Evolutionary conservation across 371 early-diverging fungal species (phyloP).

Genomic region (Lichtheimia ramosa): DNA sequence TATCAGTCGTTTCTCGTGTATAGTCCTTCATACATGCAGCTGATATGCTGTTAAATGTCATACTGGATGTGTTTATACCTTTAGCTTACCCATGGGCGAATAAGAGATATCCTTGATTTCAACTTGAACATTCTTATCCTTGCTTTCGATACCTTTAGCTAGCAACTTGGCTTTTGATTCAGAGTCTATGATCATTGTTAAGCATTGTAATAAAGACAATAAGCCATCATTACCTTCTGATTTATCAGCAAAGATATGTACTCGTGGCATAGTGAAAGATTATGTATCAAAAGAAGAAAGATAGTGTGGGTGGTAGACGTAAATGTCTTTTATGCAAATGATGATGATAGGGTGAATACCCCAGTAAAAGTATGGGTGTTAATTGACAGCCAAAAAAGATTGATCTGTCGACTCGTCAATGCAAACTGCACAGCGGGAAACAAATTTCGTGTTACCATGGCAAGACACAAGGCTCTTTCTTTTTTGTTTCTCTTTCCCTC

Average conservation of each 20-base stretch:
- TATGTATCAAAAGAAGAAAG: not conserved
- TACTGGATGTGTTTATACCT: no score
- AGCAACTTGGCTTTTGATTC: conserved; percentile 16
- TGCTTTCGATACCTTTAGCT: conserved; percentile 15
- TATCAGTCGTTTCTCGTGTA: conserved; percentile 6
- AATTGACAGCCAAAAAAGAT: no score
- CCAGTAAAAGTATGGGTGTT: no score
- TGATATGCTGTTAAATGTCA: not conserved
- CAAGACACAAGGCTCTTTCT: not conserved
- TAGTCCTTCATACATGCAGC: conserved; percentile 1
- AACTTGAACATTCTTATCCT: conserved; percentile 7
- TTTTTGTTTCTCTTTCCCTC: not conserved
- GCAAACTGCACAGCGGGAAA: not conserved
- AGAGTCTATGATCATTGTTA: conserved; percentile 4
- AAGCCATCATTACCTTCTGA: conserved; percentile 7
- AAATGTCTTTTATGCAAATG: conserved; percentile 1
- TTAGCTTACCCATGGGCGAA: conserved; percentile 13
- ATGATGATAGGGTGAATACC: no score
- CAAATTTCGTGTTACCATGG: conserved; percentile 3
- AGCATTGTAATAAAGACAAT: not conserved
- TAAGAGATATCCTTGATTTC: conserved; percentile 23
- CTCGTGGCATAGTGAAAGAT: not conserved
- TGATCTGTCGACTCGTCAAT: not conserved
- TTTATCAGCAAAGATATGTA: conserved; percentile 26
- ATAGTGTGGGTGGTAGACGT: no score